Percentiles rank a stretch among this genome's conserved stretches.
Evolutionary conservation across 2,329 filamentous ascomycete species (phyloP).

Genomic region (Myriosclerotinia curreyana): DNA sequence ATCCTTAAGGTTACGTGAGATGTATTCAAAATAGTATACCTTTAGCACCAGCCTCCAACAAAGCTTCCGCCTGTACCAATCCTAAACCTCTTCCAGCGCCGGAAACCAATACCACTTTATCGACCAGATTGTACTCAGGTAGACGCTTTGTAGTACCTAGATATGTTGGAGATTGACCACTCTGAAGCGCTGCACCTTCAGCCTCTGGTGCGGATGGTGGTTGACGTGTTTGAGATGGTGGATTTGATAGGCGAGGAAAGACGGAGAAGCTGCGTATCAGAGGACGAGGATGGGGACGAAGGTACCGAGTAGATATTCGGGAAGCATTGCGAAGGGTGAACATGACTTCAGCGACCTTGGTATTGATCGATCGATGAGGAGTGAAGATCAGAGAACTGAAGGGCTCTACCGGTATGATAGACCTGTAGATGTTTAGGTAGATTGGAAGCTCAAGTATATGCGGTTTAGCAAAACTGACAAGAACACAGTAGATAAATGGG

Average conservation of each 20-base stretch:
- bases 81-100: constrained; percentile 71
- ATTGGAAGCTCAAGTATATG: constrained; percentile 6
- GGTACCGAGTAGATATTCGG: constrained; percentile 7
- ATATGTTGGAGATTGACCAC: constrained; percentile 25
- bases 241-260: constrained; percentile 9
- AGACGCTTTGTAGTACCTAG: constrained; percentile 34
- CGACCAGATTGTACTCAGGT: constrained; percentile 64
- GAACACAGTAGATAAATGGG: not conserved
- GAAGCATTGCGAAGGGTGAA: constrained; percentile 13
- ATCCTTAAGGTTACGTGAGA: not conserved
- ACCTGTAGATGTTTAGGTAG: not conserved
- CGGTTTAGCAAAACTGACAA: not conserved
- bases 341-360: not conserved
- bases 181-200: constrained; percentile 21
- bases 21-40: constrained; percentile 41
- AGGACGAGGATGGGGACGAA: not conserved
- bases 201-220: constrained; percentile 27
- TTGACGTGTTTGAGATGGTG: constrained; percentile 14
- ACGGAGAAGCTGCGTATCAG: constrained; percentile 21
- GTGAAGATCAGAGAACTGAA: not conserved
- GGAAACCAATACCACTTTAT: constrained; percentile 66
- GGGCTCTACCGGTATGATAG: not conserved
- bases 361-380: not conserved
- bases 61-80: constrained; percentile 68
- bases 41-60: constrained; percentile 71